Base-by-base conservation (phyloP, 805 yeast species). In the Lipomyces mesembrius region DNA sequence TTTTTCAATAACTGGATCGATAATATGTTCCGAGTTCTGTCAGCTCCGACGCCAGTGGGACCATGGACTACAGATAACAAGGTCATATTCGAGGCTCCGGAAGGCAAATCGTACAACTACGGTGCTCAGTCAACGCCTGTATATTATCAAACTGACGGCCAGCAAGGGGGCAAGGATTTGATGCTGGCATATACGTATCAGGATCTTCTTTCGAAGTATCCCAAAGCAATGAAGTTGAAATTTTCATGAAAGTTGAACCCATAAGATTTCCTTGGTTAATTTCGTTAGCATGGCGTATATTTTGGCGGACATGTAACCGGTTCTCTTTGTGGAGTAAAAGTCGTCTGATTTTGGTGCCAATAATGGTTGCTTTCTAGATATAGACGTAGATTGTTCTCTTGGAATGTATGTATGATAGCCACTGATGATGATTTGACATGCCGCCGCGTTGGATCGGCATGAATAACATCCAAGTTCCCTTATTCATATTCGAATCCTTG, bases 171-270 rank as follows among this genome's bases (percentile, higher is more conserved):
- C 56, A 46, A 58, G 37, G 2, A n/a, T 1, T 25, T 65, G 25
- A 52, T 65, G 63, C 39, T 65, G 43, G 43, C 37, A 5, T 65
- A 53, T 43, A 57, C 68, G n/a, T 65, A 62, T 62, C 63, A 62
- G 54, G 57, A 43, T 54, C 2, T 22, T 8, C 12, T 3, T 14
- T 43, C 14, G 14, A 64, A 61, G 7, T 64, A 64, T 27, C 57
- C 63, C 37, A 59, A 35, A 34, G 64, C 64, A 17, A 4, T 35
- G 14, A 43, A 53, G 14, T 20, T 63, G 14, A 46, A 22, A 3
- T 63, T 63, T 35, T 60, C 32, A 17, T 61, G 46, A 34, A 11
- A 20, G 53, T 37, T 37, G 14, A 3, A 35, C 39, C 17, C 39
- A 12, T 37, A 17, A 12, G 3, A 11, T 37, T 37, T 12, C 43